Evolutionary conservation across 305 asterid genomes (phyloP), one percentile per base, ranked within the genome.

Genomic region (Salvia sclarea): DNA sequence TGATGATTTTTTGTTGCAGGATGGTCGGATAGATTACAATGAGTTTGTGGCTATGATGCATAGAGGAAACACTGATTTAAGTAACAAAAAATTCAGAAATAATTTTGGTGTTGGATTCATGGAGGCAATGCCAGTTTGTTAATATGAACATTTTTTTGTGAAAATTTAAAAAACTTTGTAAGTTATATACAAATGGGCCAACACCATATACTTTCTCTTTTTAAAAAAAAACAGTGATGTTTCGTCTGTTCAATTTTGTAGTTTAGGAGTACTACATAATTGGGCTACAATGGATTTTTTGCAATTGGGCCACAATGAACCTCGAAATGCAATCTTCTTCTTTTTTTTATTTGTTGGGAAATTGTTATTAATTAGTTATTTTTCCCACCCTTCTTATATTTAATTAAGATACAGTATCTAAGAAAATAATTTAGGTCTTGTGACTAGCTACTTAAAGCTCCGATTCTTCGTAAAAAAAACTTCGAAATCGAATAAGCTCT

Each of bases 31-130:
- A 58, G 96, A 91, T 65, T 91, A 82, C 69, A 82, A 75, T 18
- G 98, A 91, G 83, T 91, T 91, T 58, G 95, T 84, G 66, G 86
- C 86, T 0, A 85, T 91, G 98, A 87, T 87, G 97, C 88, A 80
- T 28, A 81, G 68, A 70, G 94, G 85, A 25, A 72, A 82, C 55
- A 57, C 79, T 44, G 83, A 80, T 44, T 67, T 82, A 20, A 83
- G 82, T 17, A 81, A 75, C 77, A 80, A 75, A 54, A 78, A 71
- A 14, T 50, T 84, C 43, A 72, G 75, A 31, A 75, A 65, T 41
- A 45, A 74, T 54, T 69, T 84, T 61, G 79, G 47, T 53, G 60
- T 73, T 44, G 88, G 80, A 57, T 78, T 80, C 47, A 79, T 82
- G 71, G 89, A 81, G 73, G 61, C 79, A 63, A 64, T 68, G 79